These are phyloP conservation scores for Chalciporus chontae DNA, from an alignment of 768 basidiomycete genomes.

Conservation along the genomic window DNA sequence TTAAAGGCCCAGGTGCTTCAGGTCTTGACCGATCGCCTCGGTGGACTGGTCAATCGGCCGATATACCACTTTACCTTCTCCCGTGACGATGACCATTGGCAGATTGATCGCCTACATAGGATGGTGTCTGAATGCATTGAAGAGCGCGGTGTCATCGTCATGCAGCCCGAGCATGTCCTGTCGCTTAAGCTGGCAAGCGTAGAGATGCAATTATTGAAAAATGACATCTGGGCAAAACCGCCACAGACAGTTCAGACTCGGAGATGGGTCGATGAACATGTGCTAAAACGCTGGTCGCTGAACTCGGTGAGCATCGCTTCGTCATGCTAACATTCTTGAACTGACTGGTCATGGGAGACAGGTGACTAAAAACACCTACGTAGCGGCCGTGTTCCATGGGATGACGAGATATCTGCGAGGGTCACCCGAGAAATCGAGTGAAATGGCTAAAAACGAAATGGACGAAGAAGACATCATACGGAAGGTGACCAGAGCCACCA, in stretches of 20 bases:
- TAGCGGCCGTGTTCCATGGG: not conserved
- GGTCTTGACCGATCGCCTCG: slow-evolving; percentile 36
- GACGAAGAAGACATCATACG: not conserved
- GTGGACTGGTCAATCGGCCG: slow-evolving; percentile 40
- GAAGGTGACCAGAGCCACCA: too few relatives aligned
- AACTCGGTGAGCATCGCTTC: not conserved
- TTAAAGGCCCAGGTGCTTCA: slow-evolving; percentile 43
- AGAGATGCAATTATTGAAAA: slow-evolving; percentile 22
- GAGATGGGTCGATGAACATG: not conserved
- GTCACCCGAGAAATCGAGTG: too few relatives aligned
- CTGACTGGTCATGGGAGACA: not conserved
- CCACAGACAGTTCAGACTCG: slow-evolving; percentile 15
- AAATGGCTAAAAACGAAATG: too few relatives aligned
- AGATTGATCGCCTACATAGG: slow-evolving; percentile 20
- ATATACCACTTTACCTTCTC: slow-evolving; percentile 48
- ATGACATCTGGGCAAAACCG: not conserved
- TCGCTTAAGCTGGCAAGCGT: slow-evolving; percentile 44
- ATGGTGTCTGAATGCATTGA: slow-evolving; percentile 36
- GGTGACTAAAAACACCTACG: not conserved
- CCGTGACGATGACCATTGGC: slow-evolving; percentile 10
- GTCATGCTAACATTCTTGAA: not conserved
- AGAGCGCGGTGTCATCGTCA: slow-evolving; percentile 37
- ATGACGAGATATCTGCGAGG: not conserved
- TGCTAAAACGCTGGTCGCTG: not conserved
- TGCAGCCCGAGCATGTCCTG: slow-evolving; percentile 49